Base-by-base conservation (phyloP, 495 filamentous ascomycete genomes). In the Massariosphaeria phaeospora region DNA sequence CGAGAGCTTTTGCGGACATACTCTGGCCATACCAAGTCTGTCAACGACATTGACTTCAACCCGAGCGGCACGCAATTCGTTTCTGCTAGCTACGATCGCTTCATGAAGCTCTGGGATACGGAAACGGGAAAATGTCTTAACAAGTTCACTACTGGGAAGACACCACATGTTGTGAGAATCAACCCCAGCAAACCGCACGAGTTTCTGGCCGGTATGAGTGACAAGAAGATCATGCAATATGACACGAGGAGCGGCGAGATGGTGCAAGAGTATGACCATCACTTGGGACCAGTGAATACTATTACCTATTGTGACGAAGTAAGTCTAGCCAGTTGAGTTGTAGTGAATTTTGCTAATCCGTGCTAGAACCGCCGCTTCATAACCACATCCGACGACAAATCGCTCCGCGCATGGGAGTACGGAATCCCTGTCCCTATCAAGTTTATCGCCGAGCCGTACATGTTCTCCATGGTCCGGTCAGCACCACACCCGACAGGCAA, bases 181-280 rank as follows among this genome's bases (percentile, higher is more conserved):
- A 91, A 96, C 71, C 91, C 91, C 0, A 75, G 79, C 43, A 77
- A 82, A 58, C 78, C 80, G 1, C 84, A 91, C 64, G 91, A 96
- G 69, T 99, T 99, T 75, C 72, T 99, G 48, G 89, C 89, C 27
- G 93, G 93, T 65, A 88, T 96, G 85, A 89, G 86, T 17, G 93
- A 99, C 73, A 97, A 98, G 72, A 91, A 95, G 75, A 99, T 99
- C 59, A 79, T 99, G 26, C 93, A 99, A 66, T 99, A 95, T 71
- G 93, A 99, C 68, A 91, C 84, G 8, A 80, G 93, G 15, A 83
- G 83, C 8, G 82, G 83, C 55, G 85, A 94, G 61, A 75, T 91
- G 34, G 86, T 95, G 33, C 93, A 99, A 66, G 93, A 97, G 76
- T 99, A 99, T 72, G 91, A 97, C 69, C 91, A 97, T 72, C 93